Evolutionary conservation across 2,329 filamentous ascomycete species (phyloP).

Genomic region (Leptographium wingfieldii): DNA sequence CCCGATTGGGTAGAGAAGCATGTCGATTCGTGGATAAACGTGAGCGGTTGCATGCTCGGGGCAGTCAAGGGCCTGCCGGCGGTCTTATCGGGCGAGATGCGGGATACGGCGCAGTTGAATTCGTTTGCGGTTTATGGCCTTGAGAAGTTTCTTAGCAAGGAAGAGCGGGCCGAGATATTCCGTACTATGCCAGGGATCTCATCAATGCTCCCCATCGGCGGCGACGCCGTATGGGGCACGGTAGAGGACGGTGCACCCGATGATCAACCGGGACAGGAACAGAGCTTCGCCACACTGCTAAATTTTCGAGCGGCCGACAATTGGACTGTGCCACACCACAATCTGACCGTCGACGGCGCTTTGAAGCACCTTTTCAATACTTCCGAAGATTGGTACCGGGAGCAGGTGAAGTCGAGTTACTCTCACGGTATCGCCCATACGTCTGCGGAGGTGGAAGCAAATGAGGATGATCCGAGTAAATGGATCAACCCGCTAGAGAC

Average conservation of each 20-base stretch:
- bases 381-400: conserved; percentile 74
- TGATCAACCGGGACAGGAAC: conserved; percentile 59
- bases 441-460: conserved; percentile 64
- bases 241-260: conserved; percentile 69
- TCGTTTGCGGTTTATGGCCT: conserved; percentile 93
- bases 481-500: conserved; percentile 95
- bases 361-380: conserved; percentile 66
- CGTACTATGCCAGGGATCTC: conserved; percentile 93
- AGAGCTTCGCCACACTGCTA: conserved; percentile 68
- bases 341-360: conserved; percentile 70
- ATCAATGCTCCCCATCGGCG: conserved; percentile 91
- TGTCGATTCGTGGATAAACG: conserved; percentile 94
- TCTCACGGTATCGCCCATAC: conserved; percentile 83
- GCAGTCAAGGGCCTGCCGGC: conserved; percentile 85
- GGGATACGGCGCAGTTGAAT: conserved; percentile 92
- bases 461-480: conserved; percentile 63
- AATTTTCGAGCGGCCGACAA: conserved; percentile 64
- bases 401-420: conserved; percentile 62
- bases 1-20: conserved; percentile 80
- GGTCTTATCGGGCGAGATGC: conserved; percentile 92
- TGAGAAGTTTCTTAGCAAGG: conserved; percentile 84
- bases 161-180: conserved; percentile 88
- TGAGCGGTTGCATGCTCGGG: conserved; percentile 94
- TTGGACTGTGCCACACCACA: conserved; percentile 50
- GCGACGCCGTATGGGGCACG: conserved; percentile 91